phyloP scores from a whole-genome alignment of 176 grass and related monocot genomes.

The Olyra latifolia region DNA sequence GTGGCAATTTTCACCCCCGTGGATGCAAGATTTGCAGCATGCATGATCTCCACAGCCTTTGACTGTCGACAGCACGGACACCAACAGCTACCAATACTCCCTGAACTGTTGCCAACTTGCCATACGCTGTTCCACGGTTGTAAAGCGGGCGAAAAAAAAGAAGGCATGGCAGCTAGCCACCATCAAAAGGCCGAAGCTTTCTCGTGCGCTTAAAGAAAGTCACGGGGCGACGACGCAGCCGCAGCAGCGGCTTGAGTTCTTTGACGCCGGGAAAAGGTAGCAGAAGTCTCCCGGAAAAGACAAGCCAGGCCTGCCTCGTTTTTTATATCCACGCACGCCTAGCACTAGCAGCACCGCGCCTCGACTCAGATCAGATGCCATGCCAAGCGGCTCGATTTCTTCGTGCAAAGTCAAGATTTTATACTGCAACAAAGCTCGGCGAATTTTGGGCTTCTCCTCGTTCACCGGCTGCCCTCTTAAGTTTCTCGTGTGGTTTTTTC shows the following conservation, averaged over 20 bases:
- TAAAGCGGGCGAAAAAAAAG: not conserved
- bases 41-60: not conserved
- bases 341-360: not conserved
- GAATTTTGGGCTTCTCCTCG: conserved; percentile 20
- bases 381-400: not conserved
- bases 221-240: not conserved
- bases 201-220: conserved; percentile 34
- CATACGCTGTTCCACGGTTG: not conserved
- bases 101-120: not conserved
- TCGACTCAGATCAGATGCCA: too few species aligned
- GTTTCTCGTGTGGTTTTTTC: too few species aligned
- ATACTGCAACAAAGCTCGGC: not conserved
- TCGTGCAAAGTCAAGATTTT: conserved; percentile 25
- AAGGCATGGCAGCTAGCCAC: not conserved
- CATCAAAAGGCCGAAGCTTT: conserved; percentile 28
- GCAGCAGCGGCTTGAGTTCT: not conserved
- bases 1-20: too few species aligned
- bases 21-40: too few species aligned
- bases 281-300: conserved; percentile 32
- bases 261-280: conserved; percentile 31
- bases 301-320: conserved; percentile 4
- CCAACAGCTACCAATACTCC: not conserved
- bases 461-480: too few species aligned
- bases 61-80: not conserved
- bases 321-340: not conserved